These are phyloP conservation scores for Epichloe sp. DNA, from an alignment of 2,329 filamentous ascomycete genomes.

Conservation along the genomic window DNA sequence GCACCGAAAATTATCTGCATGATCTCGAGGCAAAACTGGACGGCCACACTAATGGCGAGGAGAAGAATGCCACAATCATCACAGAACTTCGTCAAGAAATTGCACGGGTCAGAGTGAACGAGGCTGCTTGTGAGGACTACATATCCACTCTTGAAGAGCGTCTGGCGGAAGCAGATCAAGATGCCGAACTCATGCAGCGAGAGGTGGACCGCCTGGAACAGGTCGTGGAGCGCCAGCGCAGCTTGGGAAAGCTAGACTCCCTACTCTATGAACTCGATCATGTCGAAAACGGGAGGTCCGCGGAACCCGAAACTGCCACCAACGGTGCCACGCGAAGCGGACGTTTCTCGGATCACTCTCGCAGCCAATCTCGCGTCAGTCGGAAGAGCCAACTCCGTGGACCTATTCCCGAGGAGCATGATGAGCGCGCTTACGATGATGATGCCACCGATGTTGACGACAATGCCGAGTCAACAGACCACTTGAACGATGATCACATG, in stretches of 20 bases:
- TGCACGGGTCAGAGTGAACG: slow-evolving; percentile 73
- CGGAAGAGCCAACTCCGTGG: slow-evolving; percentile 41
- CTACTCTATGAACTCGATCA: slow-evolving; percentile 82
- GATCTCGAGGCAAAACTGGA: slow-evolving; percentile 86
- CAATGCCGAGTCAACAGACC: background rate
- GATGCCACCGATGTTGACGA: slow-evolving; percentile 29
- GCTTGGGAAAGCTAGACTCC: slow-evolving; percentile 88
- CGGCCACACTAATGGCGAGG: slow-evolving; percentile 79
- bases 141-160: slow-evolving; percentile 94
- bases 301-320: slow-evolving; percentile 15
- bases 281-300: slow-evolving; percentile 44
- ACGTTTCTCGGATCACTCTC: slow-evolving; percentile 36
- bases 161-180: slow-evolving; percentile 88
- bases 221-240: slow-evolving; percentile 88
- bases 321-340: slow-evolving; percentile 31
- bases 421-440: slow-evolving; percentile 35
- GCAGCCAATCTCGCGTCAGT: slow-evolving; percentile 40
- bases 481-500: background rate
- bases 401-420: slow-evolving; percentile 40
- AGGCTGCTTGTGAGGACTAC: slow-evolving; percentile 85
- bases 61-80: slow-evolving; percentile 79
- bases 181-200: slow-evolving; percentile 91
- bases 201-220: slow-evolving; percentile 91
- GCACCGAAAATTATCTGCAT: slow-evolving; percentile 84
- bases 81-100: slow-evolving; percentile 86